Percentiles rank a stretch among this genome's conserved stretches.
phyloP scores from a whole-genome alignment of 805 yeast species.

The Lachancea quebecensis region DNA sequence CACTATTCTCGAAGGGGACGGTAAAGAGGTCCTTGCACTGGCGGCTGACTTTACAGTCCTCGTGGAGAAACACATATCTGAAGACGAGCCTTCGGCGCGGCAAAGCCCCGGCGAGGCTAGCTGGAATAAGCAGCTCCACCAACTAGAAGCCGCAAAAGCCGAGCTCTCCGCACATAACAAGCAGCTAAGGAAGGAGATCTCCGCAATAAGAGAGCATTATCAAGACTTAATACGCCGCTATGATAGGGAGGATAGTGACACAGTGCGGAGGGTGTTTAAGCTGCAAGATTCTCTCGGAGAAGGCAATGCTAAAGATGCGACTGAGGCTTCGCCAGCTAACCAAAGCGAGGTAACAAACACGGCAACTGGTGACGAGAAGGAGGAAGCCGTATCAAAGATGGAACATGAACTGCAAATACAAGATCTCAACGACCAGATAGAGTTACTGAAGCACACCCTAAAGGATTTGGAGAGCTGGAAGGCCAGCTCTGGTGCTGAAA shows the following conservation, averaged over 20 bases:
- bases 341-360: neutral
- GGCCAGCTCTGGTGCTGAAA: constrained; percentile 17
- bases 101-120: neutral
- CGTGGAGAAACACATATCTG: constrained; percentile 1
- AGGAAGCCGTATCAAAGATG: constrained; percentile 3
- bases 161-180: constrained; percentile 19
- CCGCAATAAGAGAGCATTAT: constrained; percentile 21
- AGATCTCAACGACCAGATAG: constrained; percentile 23
- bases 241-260: constrained; percentile 30
- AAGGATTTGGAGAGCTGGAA: constrained; percentile 21
- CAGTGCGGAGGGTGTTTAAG: constrained; percentile 28
- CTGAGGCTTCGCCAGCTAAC: neutral
- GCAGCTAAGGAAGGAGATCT: constrained; percentile 20
- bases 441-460: constrained; percentile 17
- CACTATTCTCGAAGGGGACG: constrained; percentile 3
- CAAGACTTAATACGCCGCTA: constrained; percentile 23
- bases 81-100: neutral
- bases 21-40: constrained; percentile 1
- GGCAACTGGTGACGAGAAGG: constrained; percentile 5
- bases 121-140: constrained; percentile 5
- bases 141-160: constrained; percentile 7
- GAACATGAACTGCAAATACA: constrained; percentile 19
- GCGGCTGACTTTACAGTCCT: constrained; percentile 2
- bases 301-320: neutral
- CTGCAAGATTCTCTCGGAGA: constrained; percentile 4